phyloP scores from a whole-genome alignment of 306 rosid species.

The Lagenaria siceraria region DNA sequence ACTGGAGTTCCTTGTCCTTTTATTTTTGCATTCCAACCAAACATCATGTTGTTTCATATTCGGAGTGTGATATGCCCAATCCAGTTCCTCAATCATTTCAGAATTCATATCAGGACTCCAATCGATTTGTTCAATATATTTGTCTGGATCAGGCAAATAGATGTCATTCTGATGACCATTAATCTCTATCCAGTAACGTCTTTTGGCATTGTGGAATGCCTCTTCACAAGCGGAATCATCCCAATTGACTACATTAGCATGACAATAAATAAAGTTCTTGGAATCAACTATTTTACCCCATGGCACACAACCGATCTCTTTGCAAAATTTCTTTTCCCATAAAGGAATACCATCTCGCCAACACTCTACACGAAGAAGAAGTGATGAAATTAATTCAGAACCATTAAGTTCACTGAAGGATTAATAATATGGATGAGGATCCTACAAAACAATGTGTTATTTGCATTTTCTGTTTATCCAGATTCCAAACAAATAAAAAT shows the following conservation, averaged over 20 bases:
- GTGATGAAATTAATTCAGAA: neutral
- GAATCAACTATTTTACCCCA: conserved; percentile 70
- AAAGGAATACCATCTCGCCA: conserved; percentile 59
- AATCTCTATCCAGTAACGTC: conserved; percentile 44
- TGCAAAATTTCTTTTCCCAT: conserved; percentile 83
- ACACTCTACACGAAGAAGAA: conserved; percentile 22
- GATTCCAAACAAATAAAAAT: neutral
- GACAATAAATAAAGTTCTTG: conserved; percentile 30
- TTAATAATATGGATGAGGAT: neutral
- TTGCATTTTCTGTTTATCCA: neutral
- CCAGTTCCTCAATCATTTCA: conserved; percentile 54
- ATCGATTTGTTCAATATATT: conserved; percentile 48
- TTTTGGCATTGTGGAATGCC: conserved; percentile 66
- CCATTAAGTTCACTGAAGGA: neutral
- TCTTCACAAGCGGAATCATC: conserved; percentile 64
- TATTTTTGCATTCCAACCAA: conserved; percentile 13
- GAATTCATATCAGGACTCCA: conserved; percentile 58
- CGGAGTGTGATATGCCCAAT: conserved; percentile 27
- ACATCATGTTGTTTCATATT: conserved; percentile 30
- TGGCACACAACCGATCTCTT: conserved; percentile 41
- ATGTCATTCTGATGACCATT: conserved; percentile 32
- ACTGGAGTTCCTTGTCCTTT: conserved; percentile 29
- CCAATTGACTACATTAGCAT: conserved; percentile 46
- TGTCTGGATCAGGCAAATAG: conserved; percentile 39
- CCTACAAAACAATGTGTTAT: neutral